A percentile compares a stretch with the other conserved stretches of the same genome.
Conservation (phyloP, 345 rosid genomes). For the Durio zibethinus region DNA sequence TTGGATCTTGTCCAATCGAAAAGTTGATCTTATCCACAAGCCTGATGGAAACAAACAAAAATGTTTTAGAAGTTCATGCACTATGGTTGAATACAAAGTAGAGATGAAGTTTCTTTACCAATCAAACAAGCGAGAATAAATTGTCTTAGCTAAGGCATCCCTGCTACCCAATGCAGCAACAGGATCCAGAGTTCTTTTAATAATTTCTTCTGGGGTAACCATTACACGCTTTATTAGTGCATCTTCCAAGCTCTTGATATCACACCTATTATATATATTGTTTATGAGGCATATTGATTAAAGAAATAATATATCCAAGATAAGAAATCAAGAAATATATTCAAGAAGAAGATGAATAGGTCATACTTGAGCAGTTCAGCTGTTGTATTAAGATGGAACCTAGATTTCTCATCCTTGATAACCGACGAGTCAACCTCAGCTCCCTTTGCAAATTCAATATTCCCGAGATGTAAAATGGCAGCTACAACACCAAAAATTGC, state of each 20-base stretch:
- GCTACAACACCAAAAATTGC: constrained; percentile 96
- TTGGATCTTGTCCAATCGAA: constrained; percentile 99
- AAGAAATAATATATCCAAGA: constrained; percentile 15
- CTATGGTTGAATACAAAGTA: constrained; percentile 14
- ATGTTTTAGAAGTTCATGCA: neutral
- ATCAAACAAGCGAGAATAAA: constrained; percentile 96
- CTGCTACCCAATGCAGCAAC: constrained; percentile 78
- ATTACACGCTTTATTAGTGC: constrained; percentile 96
- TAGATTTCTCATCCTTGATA: constrained; percentile 83
- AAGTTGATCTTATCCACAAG: constrained; percentile 89
- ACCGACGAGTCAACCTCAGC: constrained; percentile 87
- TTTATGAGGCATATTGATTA: constrained; percentile 17
- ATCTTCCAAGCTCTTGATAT: constrained; percentile 87
- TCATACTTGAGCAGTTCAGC: constrained; percentile 90
- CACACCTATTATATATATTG: constrained; percentile 51
- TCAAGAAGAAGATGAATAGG: constrained; percentile 14
- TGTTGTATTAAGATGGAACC: constrained; percentile 71
- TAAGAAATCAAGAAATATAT: constrained; percentile 4
- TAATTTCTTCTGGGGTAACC: constrained; percentile 99
- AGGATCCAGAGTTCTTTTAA: constrained; percentile 95
- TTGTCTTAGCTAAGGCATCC: constrained; percentile 96
- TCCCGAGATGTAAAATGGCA: constrained; percentile 92
- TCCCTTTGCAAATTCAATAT: constrained; percentile 89
- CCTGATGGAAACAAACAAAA: constrained; percentile 48
- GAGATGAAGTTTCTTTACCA: constrained; percentile 52